phyloP scores from a whole-genome alignment of 768 basidiomycete species.

The Cytidiella melzeri region DNA sequence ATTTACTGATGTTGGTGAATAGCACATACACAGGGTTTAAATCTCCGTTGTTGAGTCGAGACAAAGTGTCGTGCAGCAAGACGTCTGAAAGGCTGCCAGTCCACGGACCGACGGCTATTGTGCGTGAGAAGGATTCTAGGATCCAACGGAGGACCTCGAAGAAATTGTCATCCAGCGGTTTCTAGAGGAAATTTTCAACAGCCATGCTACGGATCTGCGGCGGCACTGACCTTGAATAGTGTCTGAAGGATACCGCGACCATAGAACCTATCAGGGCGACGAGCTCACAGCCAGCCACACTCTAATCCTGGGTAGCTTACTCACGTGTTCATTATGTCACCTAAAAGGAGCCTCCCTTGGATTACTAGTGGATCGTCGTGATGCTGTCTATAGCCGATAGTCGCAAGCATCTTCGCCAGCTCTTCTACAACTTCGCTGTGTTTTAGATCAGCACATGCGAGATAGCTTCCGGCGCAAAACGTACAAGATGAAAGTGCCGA shows the following conservation, averaged over 20 bases:
- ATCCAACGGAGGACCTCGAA: slow-evolving; percentile 51
- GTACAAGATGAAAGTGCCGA: slow-evolving; percentile 50
- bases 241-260: slow-evolving; percentile 50
- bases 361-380: slow-evolving; percentile 52
- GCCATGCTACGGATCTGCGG: slow-evolving; percentile 3
- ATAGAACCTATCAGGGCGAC: slow-evolving; percentile 40
- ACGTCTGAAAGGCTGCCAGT: slow-evolving; percentile 21
- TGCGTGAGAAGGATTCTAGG: too few species aligned
- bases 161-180: slow-evolving; percentile 39
- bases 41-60: slow-evolving; percentile 45
- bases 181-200: slow-evolving; percentile 36
- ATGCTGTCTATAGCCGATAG: slow-evolving; percentile 35
- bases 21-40: slow-evolving; percentile 43
- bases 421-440: slow-evolving; percentile 49
- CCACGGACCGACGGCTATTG: slow-evolving; percentile 23
- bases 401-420: slow-evolving; percentile 40
- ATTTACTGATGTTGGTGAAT: slow-evolving; percentile 50
- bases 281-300: too few species aligned
- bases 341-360: slow-evolving; percentile 53
- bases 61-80: slow-evolving; percentile 51
- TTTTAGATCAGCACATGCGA: background rate
- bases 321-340: slow-evolving; percentile 43
- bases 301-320: too few species aligned
- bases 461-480: slow-evolving; percentile 17
- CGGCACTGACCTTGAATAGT: slow-evolving; percentile 48